These are phyloP conservation scores for Candida stauntonica DNA, from an alignment of 805 yeast species.

Conservation along the genomic window DNA sequence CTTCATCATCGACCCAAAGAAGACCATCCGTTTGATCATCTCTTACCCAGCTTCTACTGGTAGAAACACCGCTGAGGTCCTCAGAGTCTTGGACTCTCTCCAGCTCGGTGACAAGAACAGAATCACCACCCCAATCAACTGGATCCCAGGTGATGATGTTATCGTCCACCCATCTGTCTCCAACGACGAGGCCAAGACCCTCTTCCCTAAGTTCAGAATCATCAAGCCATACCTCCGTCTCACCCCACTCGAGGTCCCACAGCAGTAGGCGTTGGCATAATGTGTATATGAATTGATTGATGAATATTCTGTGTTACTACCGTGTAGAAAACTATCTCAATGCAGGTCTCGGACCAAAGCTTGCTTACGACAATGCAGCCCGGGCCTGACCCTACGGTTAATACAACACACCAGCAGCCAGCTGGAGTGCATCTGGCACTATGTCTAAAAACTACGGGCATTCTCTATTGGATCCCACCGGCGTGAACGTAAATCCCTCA, in stretches of 20 bases:
- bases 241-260: slow-evolving; percentile 55
- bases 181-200: slow-evolving; percentile 52
- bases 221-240: slow-evolving; percentile 62
- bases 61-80: slow-evolving; percentile 70
- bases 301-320: too few relatives aligned
- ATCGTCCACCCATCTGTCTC: slow-evolving; percentile 64
- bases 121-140: slow-evolving; percentile 66
- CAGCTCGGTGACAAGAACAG: slow-evolving; percentile 60
- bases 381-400: too few relatives aligned
- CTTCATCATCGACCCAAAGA: slow-evolving; percentile 63
- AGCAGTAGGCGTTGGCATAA: too few relatives aligned
- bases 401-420: too few relatives aligned
- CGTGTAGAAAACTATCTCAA: background rate
- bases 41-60: slow-evolving; percentile 74
- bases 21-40: slow-evolving; percentile 57
- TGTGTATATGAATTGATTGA: slow-evolving; percentile 38
- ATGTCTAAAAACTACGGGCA: too few relatives aligned
- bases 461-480: too few relatives aligned
- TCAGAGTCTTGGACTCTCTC: slow-evolving; percentile 66
- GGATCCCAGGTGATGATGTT: slow-evolving; percentile 72
- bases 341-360: too few relatives aligned
- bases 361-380: too few relatives aligned
- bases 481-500: too few relatives aligned
- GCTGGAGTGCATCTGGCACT: too few relatives aligned
- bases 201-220: slow-evolving; percentile 58